These are phyloP conservation scores for Platismatia glauca DNA, from an alignment of 495 filamentous ascomycete species.

Conservation along the genomic window DNA sequence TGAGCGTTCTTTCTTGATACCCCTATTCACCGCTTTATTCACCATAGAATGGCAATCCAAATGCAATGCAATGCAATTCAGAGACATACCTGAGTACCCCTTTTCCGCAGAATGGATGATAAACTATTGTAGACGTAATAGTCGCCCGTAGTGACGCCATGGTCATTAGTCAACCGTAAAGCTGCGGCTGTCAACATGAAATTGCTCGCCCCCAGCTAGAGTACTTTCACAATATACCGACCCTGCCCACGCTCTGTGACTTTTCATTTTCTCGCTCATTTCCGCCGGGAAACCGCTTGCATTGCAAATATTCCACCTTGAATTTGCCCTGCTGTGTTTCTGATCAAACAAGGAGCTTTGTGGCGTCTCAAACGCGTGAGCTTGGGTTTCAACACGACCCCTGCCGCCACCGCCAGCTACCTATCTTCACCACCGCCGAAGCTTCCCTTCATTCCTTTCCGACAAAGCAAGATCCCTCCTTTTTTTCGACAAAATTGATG, in stretches of 20 bases:
- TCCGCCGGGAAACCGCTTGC: background rate
- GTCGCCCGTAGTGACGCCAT: background rate
- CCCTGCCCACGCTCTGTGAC: background rate
- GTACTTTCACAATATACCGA: background rate
- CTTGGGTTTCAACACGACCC: background rate
- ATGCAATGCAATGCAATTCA: background rate
- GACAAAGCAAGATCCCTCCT: background rate
- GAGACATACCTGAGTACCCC: background rate
- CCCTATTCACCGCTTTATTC: background rate
- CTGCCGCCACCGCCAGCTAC: background rate
- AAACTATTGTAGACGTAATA: background rate
- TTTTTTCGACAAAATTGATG: background rate
- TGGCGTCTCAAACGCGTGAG: background rate
- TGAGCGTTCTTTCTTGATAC: constrained; percentile 11
- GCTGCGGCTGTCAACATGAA: background rate
- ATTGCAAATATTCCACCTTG: background rate
- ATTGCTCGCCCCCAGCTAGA: background rate
- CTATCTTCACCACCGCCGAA: background rate
- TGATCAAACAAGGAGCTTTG: background rate
- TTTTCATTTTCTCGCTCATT: background rate
- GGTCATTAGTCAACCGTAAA: constrained; percentile 1
- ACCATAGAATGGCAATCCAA: constrained; percentile 2
- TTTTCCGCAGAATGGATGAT: no score
- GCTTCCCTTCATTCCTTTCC: background rate
- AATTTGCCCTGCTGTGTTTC: background rate